These are phyloP conservation scores for Taiozyma sp. DNA, from an alignment of 1,139 yeast genomes.

Conservation along the genomic window DNA sequence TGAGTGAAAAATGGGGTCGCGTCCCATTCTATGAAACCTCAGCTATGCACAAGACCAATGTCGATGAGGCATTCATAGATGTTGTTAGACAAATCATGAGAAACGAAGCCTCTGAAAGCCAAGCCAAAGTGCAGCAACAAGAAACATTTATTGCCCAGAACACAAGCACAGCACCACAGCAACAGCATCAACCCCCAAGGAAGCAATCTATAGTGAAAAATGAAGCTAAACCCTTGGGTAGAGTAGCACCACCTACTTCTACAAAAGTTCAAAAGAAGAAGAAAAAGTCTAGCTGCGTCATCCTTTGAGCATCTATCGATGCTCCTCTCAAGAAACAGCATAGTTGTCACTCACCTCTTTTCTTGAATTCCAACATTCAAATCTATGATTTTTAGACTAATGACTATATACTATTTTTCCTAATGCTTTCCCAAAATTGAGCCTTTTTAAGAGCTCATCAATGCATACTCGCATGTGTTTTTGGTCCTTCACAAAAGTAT, in stretches of 20 bases:
- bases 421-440: not conserved
- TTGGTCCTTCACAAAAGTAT: too few species aligned
- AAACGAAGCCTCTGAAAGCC: slow-evolving; percentile 42
- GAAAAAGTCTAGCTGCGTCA: slow-evolving; percentile 22
- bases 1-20: slow-evolving; percentile 82
- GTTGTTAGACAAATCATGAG: slow-evolving; percentile 86
- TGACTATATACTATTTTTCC: not conserved
- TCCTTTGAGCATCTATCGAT: slow-evolving; percentile 10
- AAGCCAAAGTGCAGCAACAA: slow-evolving; percentile 12
- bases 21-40: slow-evolving; percentile 93
- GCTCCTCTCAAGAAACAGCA: not conserved
- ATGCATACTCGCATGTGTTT: not conserved
- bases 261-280: slow-evolving; percentile 18
- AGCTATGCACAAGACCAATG: slow-evolving; percentile 87
- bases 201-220: slow-evolving; percentile 2
- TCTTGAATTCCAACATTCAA: not conserved
- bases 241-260: slow-evolving; percentile 3
- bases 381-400: not conserved
- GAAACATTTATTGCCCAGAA: slow-evolving; percentile 2
- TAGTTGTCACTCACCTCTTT: not conserved
- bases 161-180: not conserved
- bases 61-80: slow-evolving; percentile 85
- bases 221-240: slow-evolving; percentile 17
- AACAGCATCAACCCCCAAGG: slow-evolving; percentile 3
- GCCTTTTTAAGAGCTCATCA: not conserved